These are phyloP conservation scores for Diaporthe amygdali DNA, from an alignment of 2,329 filamentous ascomycete species.

Conservation along the genomic window DNA sequence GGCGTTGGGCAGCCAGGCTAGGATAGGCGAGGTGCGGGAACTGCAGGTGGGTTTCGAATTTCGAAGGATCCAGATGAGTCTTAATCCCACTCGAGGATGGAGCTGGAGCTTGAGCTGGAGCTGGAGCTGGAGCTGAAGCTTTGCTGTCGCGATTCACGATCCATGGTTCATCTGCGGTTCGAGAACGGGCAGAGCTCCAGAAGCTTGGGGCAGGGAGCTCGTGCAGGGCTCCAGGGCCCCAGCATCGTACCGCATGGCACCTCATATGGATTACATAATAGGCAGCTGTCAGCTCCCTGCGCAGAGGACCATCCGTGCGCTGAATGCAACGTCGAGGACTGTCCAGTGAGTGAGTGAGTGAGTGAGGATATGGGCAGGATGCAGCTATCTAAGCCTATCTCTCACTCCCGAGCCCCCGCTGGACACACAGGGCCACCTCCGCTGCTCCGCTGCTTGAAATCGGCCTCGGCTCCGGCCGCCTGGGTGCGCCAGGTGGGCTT, in stretches of 20 bases:
- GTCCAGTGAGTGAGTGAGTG: neutral
- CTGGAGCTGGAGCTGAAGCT: neutral
- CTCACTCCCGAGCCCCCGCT: neutral
- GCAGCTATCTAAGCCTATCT: neutral
- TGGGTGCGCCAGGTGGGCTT: slow-evolving; percentile 5
- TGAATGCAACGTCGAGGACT: neutral
- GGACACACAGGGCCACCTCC: neutral
- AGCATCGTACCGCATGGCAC: neutral
- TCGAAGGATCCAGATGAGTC: slow-evolving; percentile 7
- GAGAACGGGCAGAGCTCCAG: neutral
- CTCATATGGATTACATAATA: slow-evolving; percentile 10
- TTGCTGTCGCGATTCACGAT: slow-evolving; percentile 3
- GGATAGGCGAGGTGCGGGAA: slow-evolving; percentile 17
- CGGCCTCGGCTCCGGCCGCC: slow-evolving; percentile 13
- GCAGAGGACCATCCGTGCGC: neutral
- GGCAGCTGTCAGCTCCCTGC: neutral
- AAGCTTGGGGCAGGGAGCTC: neutral
- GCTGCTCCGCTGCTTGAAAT: slow-evolving; percentile 4
- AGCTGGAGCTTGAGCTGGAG: neutral
- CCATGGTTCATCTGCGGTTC: slow-evolving; percentile 3
- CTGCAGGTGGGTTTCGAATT: slow-evolving; percentile 18
- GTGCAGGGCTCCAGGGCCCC: neutral
- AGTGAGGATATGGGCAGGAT: neutral
- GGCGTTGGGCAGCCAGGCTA: slow-evolving; percentile 25
- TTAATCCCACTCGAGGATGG: neutral